phyloP scores from a whole-genome alignment of 768 basidiomycete species.

The Leccinum olivaceopallidum region DNA sequence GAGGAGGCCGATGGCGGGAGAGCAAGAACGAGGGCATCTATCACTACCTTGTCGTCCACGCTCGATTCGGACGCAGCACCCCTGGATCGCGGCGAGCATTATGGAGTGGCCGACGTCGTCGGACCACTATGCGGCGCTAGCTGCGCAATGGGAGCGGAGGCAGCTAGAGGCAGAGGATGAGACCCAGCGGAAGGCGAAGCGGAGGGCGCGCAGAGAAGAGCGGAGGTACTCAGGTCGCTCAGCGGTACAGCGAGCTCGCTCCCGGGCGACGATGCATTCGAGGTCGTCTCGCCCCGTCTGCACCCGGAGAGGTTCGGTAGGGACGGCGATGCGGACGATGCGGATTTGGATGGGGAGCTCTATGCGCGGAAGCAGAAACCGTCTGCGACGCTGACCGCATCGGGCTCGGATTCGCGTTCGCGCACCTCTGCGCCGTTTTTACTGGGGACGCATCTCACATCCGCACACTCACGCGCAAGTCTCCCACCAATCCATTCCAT shows the following conservation, averaged over 20 bases:
- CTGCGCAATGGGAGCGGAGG: slow-evolving; percentile 28
- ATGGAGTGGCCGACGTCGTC: slow-evolving; percentile 54
- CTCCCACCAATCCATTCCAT: slow-evolving; percentile 27
- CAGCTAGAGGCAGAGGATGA: slow-evolving; percentile 34
- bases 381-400: slow-evolving; percentile 35
- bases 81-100: slow-evolving; percentile 53
- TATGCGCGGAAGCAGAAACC: slow-evolving; percentile 45
- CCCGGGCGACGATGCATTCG: not conserved
- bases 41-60: slow-evolving; percentile 39
- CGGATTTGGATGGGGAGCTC: slow-evolving; percentile 58
- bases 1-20: slow-evolving; percentile 38
- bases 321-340: slow-evolving; percentile 43
- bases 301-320: slow-evolving; percentile 13
- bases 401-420: slow-evolving; percentile 58
- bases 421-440: slow-evolving; percentile 54
- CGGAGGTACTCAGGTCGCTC: slow-evolving; percentile 32
- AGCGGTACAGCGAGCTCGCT: slow-evolving; percentile 22
- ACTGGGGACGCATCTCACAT: slow-evolving; percentile 18
- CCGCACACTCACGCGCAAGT: slow-evolving; percentile 25
- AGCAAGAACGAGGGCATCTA: slow-evolving; percentile 28
- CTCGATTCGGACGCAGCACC: slow-evolving; percentile 73
- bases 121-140: slow-evolving; percentile 31
- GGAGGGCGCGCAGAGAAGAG: slow-evolving; percentile 11
- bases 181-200: slow-evolving; percentile 39
- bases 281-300: not conserved